Base-by-base conservation (phyloP, 177 flowering plant species). In the Vitis hybrid region DNA sequence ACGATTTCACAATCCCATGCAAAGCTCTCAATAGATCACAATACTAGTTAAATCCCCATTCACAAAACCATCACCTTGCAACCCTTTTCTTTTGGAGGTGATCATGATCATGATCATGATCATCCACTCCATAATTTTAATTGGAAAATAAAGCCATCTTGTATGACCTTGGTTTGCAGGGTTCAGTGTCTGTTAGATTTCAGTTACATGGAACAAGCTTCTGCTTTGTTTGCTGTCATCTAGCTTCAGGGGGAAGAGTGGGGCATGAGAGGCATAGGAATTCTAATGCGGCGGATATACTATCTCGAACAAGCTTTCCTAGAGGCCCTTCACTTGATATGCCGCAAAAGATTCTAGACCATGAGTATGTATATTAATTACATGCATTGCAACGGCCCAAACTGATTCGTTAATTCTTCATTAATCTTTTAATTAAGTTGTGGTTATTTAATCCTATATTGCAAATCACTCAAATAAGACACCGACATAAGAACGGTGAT, bases 141-240 rank as follows among this genome's bases (percentile, higher is more conserved):
- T 26, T 26, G 30, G 30, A 26, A 26, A 26, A 26, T 26, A 26
- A 26, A 26, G 30, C 30, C 30, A 26, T 3, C 30, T 26, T 3
- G 30, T 26, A 26, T 26, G 0, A 26, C 30, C 30, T 26, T 26
- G 30, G 30, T 52, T 65, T 69, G 73, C 88, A 92, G 98, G 98
- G 98, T 48, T 82, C 94, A 2, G 89, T 92, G 10, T 87, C 97
- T 1, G 87, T 88, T 52, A 82, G 98, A 70, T 87, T 92, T 75
- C 68, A 6, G 34, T 75, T 92, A 69, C 88, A 83, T 71, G 86
- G 84, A 76, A 89, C 91, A 61, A 89, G 94, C 85, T 88, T 92
- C 80, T 92, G 98, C 84, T 89, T 91, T 72, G 87, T 91, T 34
- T 92, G 98, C 75, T 71, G 83, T 54, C 98, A 92, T 80, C 74